Evolutionary conservation across 2,329 filamentous ascomycete genomes (phyloP), one percentile per base, ranked within the genome.

Genomic region (Fusarium albosuccineum): DNA sequence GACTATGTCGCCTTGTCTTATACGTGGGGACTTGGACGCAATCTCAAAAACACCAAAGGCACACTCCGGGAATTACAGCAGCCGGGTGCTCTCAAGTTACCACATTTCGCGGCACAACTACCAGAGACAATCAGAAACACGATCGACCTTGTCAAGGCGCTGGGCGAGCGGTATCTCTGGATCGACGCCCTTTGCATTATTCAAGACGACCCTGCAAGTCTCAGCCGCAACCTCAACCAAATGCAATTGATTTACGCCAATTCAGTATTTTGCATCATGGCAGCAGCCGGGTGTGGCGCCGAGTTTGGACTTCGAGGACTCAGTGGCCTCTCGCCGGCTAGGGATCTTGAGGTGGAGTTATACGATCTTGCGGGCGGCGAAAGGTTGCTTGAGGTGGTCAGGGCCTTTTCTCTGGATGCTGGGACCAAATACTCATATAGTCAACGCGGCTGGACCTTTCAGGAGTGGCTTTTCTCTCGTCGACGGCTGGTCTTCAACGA

Each of bases 361-460:
- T 61, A 64, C 22, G 26, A 42, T 14, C 57, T 64, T 4, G 62
- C 57, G 5, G 41, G 37, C 6, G 62, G 62, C 4, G 58, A 64
- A 11, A 57, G 26, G 10, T 39, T 64, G 3, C 40, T 30, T 22
- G 52, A 22, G 22, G 22, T 22, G 22, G 22, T 52, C 4, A 49
- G 48, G 6, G 39, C 57, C 2, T 13, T 57, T 2, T 44, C 42
- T 0, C 17, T 37, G 2, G 62, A 61, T 3, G 22, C 41, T 1
- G 62, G 62, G 1, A 57, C 57, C 2, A 64, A 61, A n/a, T 60
- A 57, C 26, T 61, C 57, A 2, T 64, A 64, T 30, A 42, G 41
- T 13, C 62, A 61, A n/a, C 57, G 62, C 2, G 58, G 57, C 7
- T 64, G 62, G 62, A 64, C 57, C 13, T 64, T 64, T 42, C 61